These are phyloP conservation scores for Neonectria faginata DNA, from an alignment of 2,329 filamentous ascomycete genomes.

Conservation along the genomic window DNA sequence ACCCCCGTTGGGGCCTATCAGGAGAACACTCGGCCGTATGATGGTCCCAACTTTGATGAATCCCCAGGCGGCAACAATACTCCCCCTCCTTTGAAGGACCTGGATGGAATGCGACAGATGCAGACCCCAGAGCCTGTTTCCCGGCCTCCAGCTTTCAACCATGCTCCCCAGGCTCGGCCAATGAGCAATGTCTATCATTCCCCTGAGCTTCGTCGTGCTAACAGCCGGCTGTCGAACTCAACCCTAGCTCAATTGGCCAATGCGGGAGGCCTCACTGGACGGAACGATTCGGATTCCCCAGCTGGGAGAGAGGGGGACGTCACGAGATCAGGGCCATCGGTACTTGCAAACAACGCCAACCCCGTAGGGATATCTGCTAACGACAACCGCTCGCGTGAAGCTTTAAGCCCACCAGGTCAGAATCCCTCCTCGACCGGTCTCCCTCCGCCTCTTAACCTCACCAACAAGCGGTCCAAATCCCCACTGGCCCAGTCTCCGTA, in stretches of 20 bases:
- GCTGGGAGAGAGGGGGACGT: slow-evolving; percentile 51
- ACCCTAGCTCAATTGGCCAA: slow-evolving; percentile 85
- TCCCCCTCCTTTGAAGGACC: slow-evolving; percentile 59
- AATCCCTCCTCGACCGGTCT: slow-evolving; percentile 52
- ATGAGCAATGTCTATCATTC: slow-evolving; percentile 76
- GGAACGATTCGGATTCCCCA: slow-evolving; percentile 49
- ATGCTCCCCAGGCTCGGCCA: slow-evolving; percentile 78
- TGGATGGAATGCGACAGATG: slow-evolving; percentile 66
- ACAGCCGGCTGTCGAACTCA: slow-evolving; percentile 83
- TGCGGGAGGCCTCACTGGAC: slow-evolving; percentile 67
- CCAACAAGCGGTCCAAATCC: slow-evolving; percentile 58
- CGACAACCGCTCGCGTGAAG: slow-evolving; percentile 65
- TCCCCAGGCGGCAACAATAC: slow-evolving; percentile 54
- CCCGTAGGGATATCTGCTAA: slow-evolving; percentile 66
- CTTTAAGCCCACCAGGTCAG: slow-evolving; percentile 56
- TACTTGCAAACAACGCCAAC: slow-evolving; percentile 64
- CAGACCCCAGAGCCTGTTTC: slow-evolving; percentile 81
- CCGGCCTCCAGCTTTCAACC: slow-evolving; percentile 81
- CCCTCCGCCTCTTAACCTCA: slow-evolving; percentile 56
- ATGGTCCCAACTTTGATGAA: slow-evolving; percentile 69
- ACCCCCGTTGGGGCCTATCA: slow-evolving; percentile 55
- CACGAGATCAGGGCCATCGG: slow-evolving; percentile 57
- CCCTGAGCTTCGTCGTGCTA: slow-evolving; percentile 81
- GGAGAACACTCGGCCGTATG: slow-evolving; percentile 61
- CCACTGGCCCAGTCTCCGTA: slow-evolving; percentile 55